These are phyloP conservation scores for Globisporangium abappressorium DNA, from an alignment of 352 stramenopile genomes.

Conservation along the genomic window DNA sequence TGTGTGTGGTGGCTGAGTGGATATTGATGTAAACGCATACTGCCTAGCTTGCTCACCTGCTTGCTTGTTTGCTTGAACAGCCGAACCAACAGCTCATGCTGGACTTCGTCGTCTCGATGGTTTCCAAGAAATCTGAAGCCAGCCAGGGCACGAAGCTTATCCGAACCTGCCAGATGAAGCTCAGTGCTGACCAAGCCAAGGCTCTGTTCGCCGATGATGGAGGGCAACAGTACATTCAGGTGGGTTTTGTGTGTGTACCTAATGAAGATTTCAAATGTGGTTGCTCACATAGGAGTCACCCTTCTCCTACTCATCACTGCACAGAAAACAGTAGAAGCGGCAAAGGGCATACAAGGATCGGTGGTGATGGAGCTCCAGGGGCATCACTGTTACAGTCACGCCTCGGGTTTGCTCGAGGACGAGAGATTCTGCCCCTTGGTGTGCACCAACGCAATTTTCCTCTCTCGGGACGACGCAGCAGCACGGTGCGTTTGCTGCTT, in stretches of 20 bases:
- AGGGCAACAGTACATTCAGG: slow-evolving; percentile 4
- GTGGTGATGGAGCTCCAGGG: slow-evolving; percentile 67
- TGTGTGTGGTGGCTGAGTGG: not conserved
- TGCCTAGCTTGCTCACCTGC: not conserved
- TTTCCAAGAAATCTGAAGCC: slow-evolving; percentile 7
- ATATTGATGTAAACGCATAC: not conserved
- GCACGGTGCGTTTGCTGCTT: slow-evolving; percentile 26
- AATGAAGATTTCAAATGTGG: no score
- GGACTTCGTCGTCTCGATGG: slow-evolving; percentile 41
- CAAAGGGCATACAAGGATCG: slow-evolving; percentile 31
- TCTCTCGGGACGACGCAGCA: slow-evolving; percentile 25
- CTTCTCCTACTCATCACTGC: no score
- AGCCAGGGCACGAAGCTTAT: slow-evolving; percentile 29
- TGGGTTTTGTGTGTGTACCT: not conserved
- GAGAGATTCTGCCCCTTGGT: slow-evolving; percentile 20
- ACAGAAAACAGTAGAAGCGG: slow-evolving; percentile 35
- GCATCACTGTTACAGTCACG: slow-evolving; percentile 17
- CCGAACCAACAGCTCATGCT: slow-evolving; percentile 40
- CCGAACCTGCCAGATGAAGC: slow-evolving; percentile 49
- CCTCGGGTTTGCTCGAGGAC: slow-evolving; percentile 21
- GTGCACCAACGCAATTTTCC: slow-evolving; percentile 20
- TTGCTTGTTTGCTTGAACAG: slow-evolving; percentile 19
- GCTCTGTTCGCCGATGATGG: slow-evolving; percentile 27
- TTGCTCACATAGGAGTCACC: no score
- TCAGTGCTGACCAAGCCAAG: slow-evolving; percentile 35